phyloP scores from a whole-genome alignment of 179 eudicot genomes.

The Pouteria campechiana region DNA sequence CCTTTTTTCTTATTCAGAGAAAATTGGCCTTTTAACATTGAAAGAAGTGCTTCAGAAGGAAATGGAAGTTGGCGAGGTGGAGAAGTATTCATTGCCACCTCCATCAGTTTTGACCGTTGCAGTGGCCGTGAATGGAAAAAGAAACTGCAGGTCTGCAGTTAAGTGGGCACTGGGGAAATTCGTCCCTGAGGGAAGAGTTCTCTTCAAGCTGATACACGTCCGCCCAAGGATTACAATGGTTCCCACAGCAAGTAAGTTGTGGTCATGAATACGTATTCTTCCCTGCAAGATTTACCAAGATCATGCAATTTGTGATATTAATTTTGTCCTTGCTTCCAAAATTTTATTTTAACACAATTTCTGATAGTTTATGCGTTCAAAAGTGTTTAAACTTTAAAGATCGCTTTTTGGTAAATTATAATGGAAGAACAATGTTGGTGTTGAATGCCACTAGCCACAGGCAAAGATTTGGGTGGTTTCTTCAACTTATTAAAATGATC shows the following conservation, averaged over 20 bases:
- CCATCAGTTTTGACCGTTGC: conserved; percentile 24
- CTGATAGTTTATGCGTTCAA: too few species aligned
- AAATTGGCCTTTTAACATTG: too few species aligned
- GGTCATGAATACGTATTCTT: not conserved
- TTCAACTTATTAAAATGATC: too few species aligned
- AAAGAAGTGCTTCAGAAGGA: too few species aligned
- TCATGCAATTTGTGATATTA: not conserved
- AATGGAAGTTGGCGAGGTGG: too few species aligned
- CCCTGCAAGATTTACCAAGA: not conserved
- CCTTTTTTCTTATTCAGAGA: too few species aligned
- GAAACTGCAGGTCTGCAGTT: conserved; percentile 43
- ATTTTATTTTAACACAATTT: too few species aligned
- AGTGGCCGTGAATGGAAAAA: conserved; percentile 57
- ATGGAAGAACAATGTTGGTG: too few species aligned
- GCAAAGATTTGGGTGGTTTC: too few species aligned
- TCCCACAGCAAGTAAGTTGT: conserved; percentile 78
- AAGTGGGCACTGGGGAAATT: conserved; percentile 74
- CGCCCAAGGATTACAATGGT: conserved; percentile 53
- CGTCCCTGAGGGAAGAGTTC: conserved; percentile 31
- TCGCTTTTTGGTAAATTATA: too few species aligned
- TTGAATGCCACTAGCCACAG: too few species aligned
- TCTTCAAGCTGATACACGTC: conserved; percentile 71
- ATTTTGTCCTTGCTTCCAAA: not conserved
- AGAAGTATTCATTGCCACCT: conserved; percentile 9
- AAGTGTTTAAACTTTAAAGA: too few species aligned